Evolutionary conservation across 305 asterid genomes (phyloP), one percentile per base, ranked within the genome.

Genomic region (Fraxinus ornus): DNA sequence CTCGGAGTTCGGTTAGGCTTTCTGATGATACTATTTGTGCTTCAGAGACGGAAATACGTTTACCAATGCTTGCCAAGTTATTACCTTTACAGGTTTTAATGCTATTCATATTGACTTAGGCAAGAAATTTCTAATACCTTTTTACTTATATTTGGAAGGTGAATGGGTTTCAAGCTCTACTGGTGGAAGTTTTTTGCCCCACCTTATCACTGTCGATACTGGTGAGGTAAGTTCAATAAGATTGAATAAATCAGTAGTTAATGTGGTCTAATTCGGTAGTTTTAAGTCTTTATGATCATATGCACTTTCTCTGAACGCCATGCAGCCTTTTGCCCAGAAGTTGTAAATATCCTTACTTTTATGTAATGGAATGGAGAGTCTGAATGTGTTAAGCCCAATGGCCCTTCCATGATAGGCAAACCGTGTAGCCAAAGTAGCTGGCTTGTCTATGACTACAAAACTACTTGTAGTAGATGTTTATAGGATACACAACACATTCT

Each of bases 131-230:
- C 7, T 68, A 55, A 44, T 44, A 44, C 55, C 4, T 36, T 13
- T 55, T 77, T 19, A 7, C 28, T 5, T 75, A 73, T 80, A 30
- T 60, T 39, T 78, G 84, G 83, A 81, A 90, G 95, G 89, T 78
- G 92, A 89, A 76, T 86, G 86, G 87, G 78, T 86, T 78, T 88
- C 89, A 72, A 88, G 92, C 84, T 83, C 91, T 7, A 93, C 95
- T 8, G 94, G 97, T 78, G 93, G 92, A 37, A 89, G 85, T 86
- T 93, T 93, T 84, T 86, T 91, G 84, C 95, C 95, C 15, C 97
- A 93, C 78, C 84, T 89, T 83, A 86, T 93, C 60, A 89, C 89
- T 3, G 91, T 93, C 66, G 86, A 90, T 37, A 82, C 91, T 21
- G 95, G 93, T 17, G 94, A 91, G 94, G 95, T 91, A 88, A 72